Percentiles rank a stretch among this genome's conserved stretches.
Evolutionary conservation across 148 eudicot species (phyloP).

Genomic region (Drosera capensis): DNA sequence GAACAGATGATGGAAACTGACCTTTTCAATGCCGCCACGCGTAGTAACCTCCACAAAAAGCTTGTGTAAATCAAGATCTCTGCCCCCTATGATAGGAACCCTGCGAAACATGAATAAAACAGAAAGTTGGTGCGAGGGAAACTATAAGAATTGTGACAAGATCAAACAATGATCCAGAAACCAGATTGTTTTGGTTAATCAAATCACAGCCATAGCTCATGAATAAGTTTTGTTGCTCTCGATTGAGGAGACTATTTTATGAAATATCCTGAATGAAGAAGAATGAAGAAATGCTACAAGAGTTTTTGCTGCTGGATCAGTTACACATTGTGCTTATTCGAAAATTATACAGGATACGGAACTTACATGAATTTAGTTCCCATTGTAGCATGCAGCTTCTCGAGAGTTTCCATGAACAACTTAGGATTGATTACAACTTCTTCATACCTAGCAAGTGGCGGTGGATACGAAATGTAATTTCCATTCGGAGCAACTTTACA

Average conservation of each 20-base stretch:
- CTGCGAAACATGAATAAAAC: slow-evolving; percentile 21
- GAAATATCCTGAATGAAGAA: too few species aligned
- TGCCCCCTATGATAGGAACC: slow-evolving; percentile 89
- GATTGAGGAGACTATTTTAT: too few species aligned
- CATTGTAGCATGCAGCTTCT: slow-evolving; percentile 72
- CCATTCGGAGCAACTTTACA: slow-evolving; percentile 11
- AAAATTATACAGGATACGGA: background rate
- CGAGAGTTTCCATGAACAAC: slow-evolving; percentile 55
- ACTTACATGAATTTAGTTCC: slow-evolving; percentile 83
- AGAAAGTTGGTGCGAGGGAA: background rate
- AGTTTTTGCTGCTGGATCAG: too few species aligned
- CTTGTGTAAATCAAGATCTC: slow-evolving; percentile 74
- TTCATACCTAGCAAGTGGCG: slow-evolving; percentile 57
- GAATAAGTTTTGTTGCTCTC: background rate
- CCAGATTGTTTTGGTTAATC: background rate
- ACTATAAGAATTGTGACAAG: background rate
- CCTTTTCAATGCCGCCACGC: slow-evolving; percentile 91
- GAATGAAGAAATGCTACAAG: background rate
- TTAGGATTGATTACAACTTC: slow-evolving; percentile 38
- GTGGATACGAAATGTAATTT: slow-evolving; percentile 34
- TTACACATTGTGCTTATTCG: background rate
- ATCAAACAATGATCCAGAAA: background rate
- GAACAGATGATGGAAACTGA: slow-evolving; percentile 9
- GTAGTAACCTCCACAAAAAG: slow-evolving; percentile 93
- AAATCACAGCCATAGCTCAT: background rate